Evolutionary conservation across 768 basidiomycete species (phyloP).

Genomic region (Xerocomus brunneocitrinus): DNA sequence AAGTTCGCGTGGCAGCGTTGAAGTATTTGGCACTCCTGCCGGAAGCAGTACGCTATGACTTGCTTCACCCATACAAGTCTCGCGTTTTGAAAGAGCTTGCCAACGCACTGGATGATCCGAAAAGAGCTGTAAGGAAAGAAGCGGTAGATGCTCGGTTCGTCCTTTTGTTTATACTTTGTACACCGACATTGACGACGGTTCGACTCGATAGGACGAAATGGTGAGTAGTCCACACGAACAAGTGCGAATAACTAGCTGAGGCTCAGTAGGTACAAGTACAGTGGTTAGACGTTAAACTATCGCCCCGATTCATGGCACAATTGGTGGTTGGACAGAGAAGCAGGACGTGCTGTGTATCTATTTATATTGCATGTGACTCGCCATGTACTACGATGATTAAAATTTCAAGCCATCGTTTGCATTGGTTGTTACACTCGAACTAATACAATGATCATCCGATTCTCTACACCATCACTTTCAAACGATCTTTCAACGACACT

Average conservation of each 20-base stretch:
- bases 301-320: background rate
- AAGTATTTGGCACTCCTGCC: conserved; percentile 73
- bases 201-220: conserved; percentile 26
- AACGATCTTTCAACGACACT: no score
- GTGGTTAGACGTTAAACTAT: conserved; percentile 12
- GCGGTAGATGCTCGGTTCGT: conserved; percentile 76
- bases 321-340: background rate
- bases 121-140: conserved; percentile 74
- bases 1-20: conserved; percentile 71
- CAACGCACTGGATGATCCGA: conserved; percentile 84
- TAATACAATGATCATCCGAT: no score
- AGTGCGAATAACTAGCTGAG: background rate
- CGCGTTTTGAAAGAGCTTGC: conserved; percentile 71
- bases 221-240: conserved; percentile 4
- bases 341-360: background rate
- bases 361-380: background rate
- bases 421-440: no score
- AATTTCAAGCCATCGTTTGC: no score
- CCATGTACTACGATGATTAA: no score
- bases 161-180: background rate
- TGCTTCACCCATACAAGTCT: conserved; percentile 76
- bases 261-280: conserved; percentile 27
- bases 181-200: conserved; percentile 1
- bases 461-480: no score
- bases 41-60: conserved; percentile 70